Percentiles rank a stretch among this genome's conserved stretches.
Evolutionary conservation across 495 filamentous ascomycete genomes (phyloP).

Genomic region (Aspergillus mulundensis): DNA sequence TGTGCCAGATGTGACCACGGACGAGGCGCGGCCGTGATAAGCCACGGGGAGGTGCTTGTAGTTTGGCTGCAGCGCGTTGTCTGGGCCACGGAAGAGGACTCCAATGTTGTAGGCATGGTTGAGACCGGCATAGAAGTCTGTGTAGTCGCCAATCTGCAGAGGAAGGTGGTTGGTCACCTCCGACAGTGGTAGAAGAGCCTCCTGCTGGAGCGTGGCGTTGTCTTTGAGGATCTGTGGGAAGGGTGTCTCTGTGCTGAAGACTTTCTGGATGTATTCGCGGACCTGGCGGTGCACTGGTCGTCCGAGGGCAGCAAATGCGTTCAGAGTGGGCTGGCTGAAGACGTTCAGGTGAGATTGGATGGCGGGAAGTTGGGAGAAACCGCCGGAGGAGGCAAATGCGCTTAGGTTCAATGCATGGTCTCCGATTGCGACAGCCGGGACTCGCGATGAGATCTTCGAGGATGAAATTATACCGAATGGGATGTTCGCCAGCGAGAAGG

Average conservation of each 20-base stretch:
- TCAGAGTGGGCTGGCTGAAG: conserved; percentile 69
- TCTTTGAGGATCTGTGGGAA: conserved; percentile 56
- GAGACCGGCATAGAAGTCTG: conserved; percentile 92
- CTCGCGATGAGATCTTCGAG: conserved; percentile 46
- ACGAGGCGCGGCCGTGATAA: conserved; percentile 81
- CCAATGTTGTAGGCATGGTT: conserved; percentile 86
- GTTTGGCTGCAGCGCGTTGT: conserved; percentile 81
- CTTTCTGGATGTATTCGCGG: conserved; percentile 65
- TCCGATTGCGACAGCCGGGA: conserved; percentile 76
- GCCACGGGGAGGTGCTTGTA: conserved; percentile 88
- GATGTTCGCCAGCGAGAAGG: conserved; percentile 86
- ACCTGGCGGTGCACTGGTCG: conserved; percentile 67
- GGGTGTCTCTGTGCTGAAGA: conserved; percentile 61
- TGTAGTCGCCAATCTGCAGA: conserved; percentile 90
- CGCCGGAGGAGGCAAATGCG: conserved; percentile 53
- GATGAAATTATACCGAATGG: conserved; percentile 87
- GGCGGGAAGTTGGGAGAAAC: conserved; percentile 57
- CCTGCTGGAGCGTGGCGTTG: conserved; percentile 49
- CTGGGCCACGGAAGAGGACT: conserved; percentile 73
- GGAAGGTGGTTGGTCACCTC: conserved; percentile 72
- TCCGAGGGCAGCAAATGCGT: conserved; percentile 77
- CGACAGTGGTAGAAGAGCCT: conserved; percentile 51
- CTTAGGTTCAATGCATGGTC: conserved; percentile 72
- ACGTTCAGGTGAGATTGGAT: conserved; percentile 55
- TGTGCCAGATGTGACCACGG: conserved; percentile 73